Evolutionary conservation across 164 flowering plant genomes (phyloP), one percentile per base, ranked within the genome.

Genomic region (Kingdonia uniflora): DNA sequence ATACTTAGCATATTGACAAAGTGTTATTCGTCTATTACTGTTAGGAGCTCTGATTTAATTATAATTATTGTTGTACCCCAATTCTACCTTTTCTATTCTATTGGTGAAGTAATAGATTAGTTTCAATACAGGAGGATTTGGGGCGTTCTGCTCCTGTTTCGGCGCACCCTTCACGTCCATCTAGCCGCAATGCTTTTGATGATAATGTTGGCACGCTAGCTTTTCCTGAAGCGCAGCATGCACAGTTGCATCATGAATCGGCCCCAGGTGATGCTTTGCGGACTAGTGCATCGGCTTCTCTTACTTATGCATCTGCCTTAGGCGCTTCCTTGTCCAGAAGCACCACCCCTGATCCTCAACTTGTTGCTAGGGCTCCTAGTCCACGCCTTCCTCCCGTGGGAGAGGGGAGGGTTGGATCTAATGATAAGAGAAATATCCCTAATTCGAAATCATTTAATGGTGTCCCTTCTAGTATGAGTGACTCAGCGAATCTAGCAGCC

Each of bases 301-400:
- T 79, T 58, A 60, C 74, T 35, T 82, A 74, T 79, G 85, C 84
- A 51, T 73, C 96, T 61, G 78, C 89, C 53, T 49, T 85, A 43
- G 94, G 88, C 67, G 71, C 78, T 16, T 79, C 95, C 40, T 70
- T 78, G 68, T 78, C 96, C 19, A 75, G 92, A 71, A 87, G 82
- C 69, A 66, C 73, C 40, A 80, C 92, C 10, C 90, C 90, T 51
- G 98, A 91, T 50, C 83, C 85, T 55, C 92, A 78, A 53, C 76
- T 70, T 45, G 39, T 78, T 25, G 82, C 79, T 39, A 75, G 84
- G 55, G 76, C 78, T 65, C 81, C 86, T 55, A 87, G 85, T 73
- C 89, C 92, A 49, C 75, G 83, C 55, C 78, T 85, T 70, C 85
- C 90, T 22, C 66, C 81, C 20, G 80, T 72, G 53, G 94, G 87